Percentiles rank a stretch among this genome's conserved stretches.
Conservation (phyloP, 805 yeast species). For the Ogataea kodamae region DNA sequence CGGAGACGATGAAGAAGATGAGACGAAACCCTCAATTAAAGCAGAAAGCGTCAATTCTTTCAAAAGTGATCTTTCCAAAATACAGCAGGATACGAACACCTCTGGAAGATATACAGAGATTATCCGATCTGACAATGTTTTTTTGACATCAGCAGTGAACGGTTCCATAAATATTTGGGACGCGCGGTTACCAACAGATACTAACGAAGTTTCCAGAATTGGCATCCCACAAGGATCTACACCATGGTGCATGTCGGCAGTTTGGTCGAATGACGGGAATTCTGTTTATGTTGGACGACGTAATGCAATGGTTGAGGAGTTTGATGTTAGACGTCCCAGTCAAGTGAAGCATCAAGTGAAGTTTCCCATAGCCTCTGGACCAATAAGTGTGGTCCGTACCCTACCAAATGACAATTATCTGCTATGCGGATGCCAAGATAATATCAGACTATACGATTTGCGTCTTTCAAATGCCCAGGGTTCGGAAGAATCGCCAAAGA, state of each 20-base stretch:
- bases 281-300: constrained; percentile 81
- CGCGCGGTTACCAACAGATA: constrained; percentile 39
- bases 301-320: constrained; percentile 80
- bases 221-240: constrained; percentile 65
- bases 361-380: constrained; percentile 87
- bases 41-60: constrained; percentile 22
- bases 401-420: constrained; percentile 79
- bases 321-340: constrained; percentile 57
- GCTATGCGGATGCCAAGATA: constrained; percentile 87
- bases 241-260: constrained; percentile 90
- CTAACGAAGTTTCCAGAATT: constrained; percentile 23
- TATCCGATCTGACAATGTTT: constrained; percentile 42
- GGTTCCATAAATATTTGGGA: constrained; percentile 87
- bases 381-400: constrained; percentile 75
- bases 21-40: not conserved
- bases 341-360: constrained; percentile 53
- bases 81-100: constrained; percentile 46
- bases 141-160: constrained; percentile 78
- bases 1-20: constrained; percentile 29
- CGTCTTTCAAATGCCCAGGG: constrained; percentile 31
- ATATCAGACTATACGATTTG: constrained; percentile 81
- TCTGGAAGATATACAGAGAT: constrained; percentile 26
- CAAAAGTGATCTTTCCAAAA: constrained; percentile 15
- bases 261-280: constrained; percentile 86
- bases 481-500: constrained; percentile 17